Conservation (phyloP, 768 basidiomycete genomes). For the Mycena maculata region DNA sequence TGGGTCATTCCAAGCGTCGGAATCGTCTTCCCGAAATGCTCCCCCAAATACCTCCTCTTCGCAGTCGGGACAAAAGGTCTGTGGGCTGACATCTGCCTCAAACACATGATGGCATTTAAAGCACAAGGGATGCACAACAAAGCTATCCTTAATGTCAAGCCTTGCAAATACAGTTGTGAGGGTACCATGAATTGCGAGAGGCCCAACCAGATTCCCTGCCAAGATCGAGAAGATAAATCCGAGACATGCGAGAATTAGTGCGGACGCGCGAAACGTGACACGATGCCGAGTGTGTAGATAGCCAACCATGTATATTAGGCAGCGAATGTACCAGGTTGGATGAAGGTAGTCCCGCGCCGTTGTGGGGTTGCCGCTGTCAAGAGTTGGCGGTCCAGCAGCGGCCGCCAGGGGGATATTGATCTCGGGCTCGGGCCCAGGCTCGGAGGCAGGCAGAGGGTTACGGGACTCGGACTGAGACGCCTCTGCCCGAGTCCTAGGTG, state of each 20-base stretch:
- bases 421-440: too few species aligned
- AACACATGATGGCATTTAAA: constrained; percentile 5
- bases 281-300: not conserved
- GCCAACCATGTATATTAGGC: not conserved
- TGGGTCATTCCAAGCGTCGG: not conserved
- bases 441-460: too few species aligned
- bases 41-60: not conserved
- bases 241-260: not conserved
- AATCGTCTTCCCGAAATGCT: not conserved
- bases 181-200: not conserved
- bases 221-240: not conserved
- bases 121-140: constrained; percentile 1
- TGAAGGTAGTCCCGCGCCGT: not conserved
- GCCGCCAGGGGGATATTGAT: too few species aligned
- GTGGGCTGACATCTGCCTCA: not conserved
- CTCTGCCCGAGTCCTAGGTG: too few species aligned
- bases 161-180: not conserved
- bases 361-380: too few species aligned
- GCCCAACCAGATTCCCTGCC: not conserved
- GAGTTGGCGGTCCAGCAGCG: too few species aligned
- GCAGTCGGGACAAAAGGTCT: constrained; percentile 11
- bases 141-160: not conserved
- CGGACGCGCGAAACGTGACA: not conserved
- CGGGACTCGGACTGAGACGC: too few species aligned
- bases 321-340: not conserved